A percentile compares a stretch with the other conserved stretches of the same genome.
These are phyloP conservation scores for Phytophthora ohioensis DNA, from an alignment of 352 stramenopile species.

Conservation along the genomic window DNA sequence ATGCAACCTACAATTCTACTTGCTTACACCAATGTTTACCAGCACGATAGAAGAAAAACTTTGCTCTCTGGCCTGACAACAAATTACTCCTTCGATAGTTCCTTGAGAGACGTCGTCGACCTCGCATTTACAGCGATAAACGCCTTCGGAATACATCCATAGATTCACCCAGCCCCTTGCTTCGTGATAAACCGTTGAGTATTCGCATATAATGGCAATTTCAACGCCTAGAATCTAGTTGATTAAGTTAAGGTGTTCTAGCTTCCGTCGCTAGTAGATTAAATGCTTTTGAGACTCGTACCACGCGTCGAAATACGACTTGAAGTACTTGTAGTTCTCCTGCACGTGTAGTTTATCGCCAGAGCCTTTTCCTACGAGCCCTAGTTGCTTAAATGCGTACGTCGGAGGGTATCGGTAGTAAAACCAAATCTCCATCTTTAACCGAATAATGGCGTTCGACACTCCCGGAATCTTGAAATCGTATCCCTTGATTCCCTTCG, in stretches of 20 bases:
- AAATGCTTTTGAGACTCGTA: constrained; percentile 5
- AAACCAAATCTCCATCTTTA: constrained; percentile 25
- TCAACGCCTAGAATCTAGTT: neutral
- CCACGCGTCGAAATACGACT: constrained; percentile 20
- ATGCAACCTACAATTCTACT: too few species aligned
- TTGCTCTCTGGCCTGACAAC: too few species aligned
- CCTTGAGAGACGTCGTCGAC: too few species aligned
- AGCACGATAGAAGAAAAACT: too few species aligned
- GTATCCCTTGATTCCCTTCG: constrained; percentile 1
- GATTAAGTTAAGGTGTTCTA: constrained; percentile 3
- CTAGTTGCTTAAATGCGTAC: constrained; percentile 14
- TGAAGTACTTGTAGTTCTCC: constrained; percentile 25
- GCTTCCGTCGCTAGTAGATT: neutral
- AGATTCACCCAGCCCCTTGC: too few species aligned
- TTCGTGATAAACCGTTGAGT: too few species aligned
- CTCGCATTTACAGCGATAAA: too few species aligned
- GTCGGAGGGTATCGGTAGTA: constrained; percentile 15
- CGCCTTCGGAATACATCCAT: too few species aligned
- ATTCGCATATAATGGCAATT: neutral
- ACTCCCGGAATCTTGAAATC: constrained; percentile 21
- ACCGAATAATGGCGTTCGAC: neutral
- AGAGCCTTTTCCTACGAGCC: constrained; percentile 13
- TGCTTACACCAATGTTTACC: too few species aligned
- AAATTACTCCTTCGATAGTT: too few species aligned
- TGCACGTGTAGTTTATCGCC: neutral